Percentiles rank a stretch among this genome's conserved stretches.
Evolutionary conservation across 2,329 filamentous ascomycete species (phyloP).

Genomic region (Fusarium clavum): DNA sequence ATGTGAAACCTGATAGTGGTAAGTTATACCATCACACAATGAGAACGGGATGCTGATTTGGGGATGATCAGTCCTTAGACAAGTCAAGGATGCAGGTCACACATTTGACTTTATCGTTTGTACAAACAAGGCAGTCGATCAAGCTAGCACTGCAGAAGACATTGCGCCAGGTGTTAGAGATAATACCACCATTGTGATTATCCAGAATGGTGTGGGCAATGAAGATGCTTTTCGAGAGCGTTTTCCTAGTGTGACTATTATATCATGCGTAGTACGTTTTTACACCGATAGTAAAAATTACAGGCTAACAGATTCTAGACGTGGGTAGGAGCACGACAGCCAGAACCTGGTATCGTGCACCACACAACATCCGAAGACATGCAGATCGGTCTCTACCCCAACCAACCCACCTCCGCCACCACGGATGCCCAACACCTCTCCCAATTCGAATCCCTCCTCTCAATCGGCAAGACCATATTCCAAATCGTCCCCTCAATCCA

Average conservation of each 20-base stretch:
- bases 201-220: conserved; percentile 72
- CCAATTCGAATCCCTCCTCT: conserved; percentile 55
- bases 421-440: conserved; percentile 55
- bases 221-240: conserved; percentile 63
- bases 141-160: conserved; percentile 21
- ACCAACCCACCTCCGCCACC: conserved; percentile 42
- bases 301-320: conserved; percentile 48
- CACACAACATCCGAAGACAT: conserved; percentile 66
- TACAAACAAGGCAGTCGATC: conserved; percentile 40
- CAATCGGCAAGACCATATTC: conserved; percentile 57
- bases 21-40: rapidly evolving
- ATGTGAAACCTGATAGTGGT: conserved; percentile 60
- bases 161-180: conserved; percentile 53
- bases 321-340: conserved; percentile 66
- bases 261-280: too few species aligned
- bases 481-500: conserved; percentile 67
- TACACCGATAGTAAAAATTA: too few species aligned
- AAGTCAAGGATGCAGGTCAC: conserved; percentile 16
- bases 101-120: conserved; percentile 42
- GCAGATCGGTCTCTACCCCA: conserved; percentile 65
- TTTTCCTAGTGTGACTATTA: conserved; percentile 64
- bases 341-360: conserved; percentile 59
- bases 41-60: neutral
- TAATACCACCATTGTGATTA: conserved; percentile 65
- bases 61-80: conserved; percentile 17